A percentile compares a stretch with the other conserved stretches of the same genome.
These are phyloP conservation scores for Didymella pomorum DNA, from an alignment of 2,329 filamentous ascomycete genomes.

Conservation along the genomic window DNA sequence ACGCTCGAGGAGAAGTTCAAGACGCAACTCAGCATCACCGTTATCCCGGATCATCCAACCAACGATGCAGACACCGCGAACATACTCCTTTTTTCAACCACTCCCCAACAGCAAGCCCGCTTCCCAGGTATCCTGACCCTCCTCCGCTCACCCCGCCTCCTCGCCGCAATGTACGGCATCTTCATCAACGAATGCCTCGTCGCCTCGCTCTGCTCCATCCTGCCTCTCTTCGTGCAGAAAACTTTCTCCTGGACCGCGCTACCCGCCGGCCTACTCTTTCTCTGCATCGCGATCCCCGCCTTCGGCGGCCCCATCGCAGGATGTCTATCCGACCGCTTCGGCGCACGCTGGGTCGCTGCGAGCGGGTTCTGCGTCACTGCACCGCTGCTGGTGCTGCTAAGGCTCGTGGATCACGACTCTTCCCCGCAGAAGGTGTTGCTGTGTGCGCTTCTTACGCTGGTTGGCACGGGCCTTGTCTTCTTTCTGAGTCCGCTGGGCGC, in stretches of 20 bases:
- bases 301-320: slow-evolving; percentile 65
- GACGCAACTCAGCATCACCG: not conserved
- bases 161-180: slow-evolving; percentile 64
- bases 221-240: slow-evolving; percentile 60
- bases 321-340: slow-evolving; percentile 59
- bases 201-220: slow-evolving; percentile 61
- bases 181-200: slow-evolving; percentile 57
- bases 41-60: not conserved
- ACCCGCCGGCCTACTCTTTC: slow-evolving; percentile 61
- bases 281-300: slow-evolving; percentile 64
- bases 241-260: slow-evolving; percentile 60
- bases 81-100: not conserved
- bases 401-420: not conserved
- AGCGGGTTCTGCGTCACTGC: not conserved
- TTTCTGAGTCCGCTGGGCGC: not conserved
- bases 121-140: slow-evolving; percentile 48
- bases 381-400: not conserved
- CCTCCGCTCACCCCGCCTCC: slow-evolving; percentile 61
- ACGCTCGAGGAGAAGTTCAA: not conserved
- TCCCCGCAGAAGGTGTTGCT: not conserved
- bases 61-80: not conserved
- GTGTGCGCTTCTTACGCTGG: not conserved
- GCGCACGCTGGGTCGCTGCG: slow-evolving; percentile 68
- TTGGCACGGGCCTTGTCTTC: not conserved
- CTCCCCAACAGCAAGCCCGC: not conserved